Conservation (phyloP, 805 yeast genomes). For the Sporopachydermia lactativora region DNA sequence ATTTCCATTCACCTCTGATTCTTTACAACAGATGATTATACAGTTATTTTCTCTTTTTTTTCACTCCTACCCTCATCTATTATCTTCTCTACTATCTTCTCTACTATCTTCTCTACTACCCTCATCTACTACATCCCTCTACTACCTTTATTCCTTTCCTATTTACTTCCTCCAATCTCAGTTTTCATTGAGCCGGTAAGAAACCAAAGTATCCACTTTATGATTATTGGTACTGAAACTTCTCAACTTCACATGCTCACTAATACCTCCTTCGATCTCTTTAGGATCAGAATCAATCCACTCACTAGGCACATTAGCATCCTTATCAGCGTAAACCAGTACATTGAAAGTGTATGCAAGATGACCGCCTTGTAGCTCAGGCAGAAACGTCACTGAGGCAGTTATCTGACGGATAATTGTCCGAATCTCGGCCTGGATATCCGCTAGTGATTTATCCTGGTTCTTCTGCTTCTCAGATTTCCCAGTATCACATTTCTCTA, state of each 20-base stretch:
- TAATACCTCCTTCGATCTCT: slow-evolving; percentile 30
- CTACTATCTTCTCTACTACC: too few relatives aligned
- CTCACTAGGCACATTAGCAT: slow-evolving; percentile 55
- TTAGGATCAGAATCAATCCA: slow-evolving; percentile 73
- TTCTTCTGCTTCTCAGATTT: not conserved
- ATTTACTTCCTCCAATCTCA: too few relatives aligned
- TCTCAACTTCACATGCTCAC: slow-evolving; percentile 57
- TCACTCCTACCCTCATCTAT: slow-evolving; percentile 1
- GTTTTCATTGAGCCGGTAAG: slow-evolving; percentile 31
- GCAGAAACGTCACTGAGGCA: slow-evolving; percentile 75
- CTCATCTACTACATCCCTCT: too few relatives aligned
- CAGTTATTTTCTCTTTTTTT: slow-evolving; percentile 10
- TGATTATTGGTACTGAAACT: slow-evolving; percentile 56
- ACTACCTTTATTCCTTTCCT: too few relatives aligned
- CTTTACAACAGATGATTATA: not conserved
- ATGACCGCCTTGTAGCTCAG: slow-evolving; percentile 44
- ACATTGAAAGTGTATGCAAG: slow-evolving; percentile 66
- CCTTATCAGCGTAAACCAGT: slow-evolving; percentile 57
- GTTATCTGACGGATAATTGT: slow-evolving; percentile 80
- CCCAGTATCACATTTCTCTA: not conserved
- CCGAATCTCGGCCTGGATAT: slow-evolving; percentile 65
- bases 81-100: slow-evolving; percentile 6
- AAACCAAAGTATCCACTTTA: slow-evolving; percentile 59
- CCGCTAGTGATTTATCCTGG: slow-evolving; percentile 23
- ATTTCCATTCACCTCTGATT: slow-evolving; percentile 1